These are phyloP conservation scores for Beauveria scarabaeidicola DNA, from an alignment of 2,329 filamentous ascomycete genomes.

Conservation along the genomic window DNA sequence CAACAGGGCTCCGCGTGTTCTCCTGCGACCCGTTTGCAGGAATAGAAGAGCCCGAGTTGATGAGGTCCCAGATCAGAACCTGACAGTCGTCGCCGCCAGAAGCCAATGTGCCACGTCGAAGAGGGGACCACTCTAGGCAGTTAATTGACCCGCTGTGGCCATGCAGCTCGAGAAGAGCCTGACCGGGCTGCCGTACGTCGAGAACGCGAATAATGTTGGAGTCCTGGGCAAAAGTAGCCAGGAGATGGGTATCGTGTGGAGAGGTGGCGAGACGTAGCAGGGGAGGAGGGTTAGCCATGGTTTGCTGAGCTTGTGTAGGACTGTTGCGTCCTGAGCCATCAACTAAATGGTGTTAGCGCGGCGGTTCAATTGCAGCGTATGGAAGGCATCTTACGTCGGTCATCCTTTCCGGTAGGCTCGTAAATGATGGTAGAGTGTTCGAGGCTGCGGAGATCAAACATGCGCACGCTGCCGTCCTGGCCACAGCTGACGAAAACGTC, in stretches of 20 bases:
- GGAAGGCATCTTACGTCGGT: constrained; percentile 49
- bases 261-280: constrained; percentile 78
- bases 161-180: constrained; percentile 85
- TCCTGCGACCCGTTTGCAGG: constrained; percentile 41
- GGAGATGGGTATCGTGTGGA: constrained; percentile 87
- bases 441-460: constrained; percentile 94
- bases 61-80: constrained; percentile 87
- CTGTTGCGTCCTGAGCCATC: constrained; percentile 56
- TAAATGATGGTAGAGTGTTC: constrained; percentile 99
- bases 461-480: constrained; percentile 92
- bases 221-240: constrained; percentile 95
- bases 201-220: constrained; percentile 88
- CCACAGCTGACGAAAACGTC: constrained; percentile 98
- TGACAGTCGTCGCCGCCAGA: constrained; percentile 88
- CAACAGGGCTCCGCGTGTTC: constrained; percentile 60
- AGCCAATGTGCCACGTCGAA: constrained; percentile 76
- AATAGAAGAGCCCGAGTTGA: constrained; percentile 49
- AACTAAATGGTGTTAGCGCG: constrained; percentile 30
- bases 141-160: constrained; percentile 82
- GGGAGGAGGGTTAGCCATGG: constrained; percentile 67
- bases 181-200: constrained; percentile 91
- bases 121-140: constrained; percentile 92
- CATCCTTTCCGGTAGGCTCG: constrained; percentile 84
- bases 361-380: background rate
- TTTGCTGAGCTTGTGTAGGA: constrained; percentile 68